Conservation (phyloP, 352 stramenopile genomes). For the Globisporangium okanoganense region DNA sequence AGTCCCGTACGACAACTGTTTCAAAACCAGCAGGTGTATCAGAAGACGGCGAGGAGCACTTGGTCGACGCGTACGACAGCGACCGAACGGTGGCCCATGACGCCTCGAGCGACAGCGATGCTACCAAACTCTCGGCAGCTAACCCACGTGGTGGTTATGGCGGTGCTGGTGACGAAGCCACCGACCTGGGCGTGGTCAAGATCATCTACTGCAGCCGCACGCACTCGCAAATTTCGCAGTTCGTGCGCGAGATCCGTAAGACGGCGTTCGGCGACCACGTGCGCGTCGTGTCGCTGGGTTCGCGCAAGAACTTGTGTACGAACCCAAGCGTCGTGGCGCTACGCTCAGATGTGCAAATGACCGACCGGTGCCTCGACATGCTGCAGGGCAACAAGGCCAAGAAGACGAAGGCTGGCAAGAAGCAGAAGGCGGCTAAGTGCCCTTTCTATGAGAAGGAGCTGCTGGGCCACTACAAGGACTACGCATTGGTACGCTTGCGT, state of each 20-base stretch:
- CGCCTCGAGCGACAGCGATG: constrained; percentile 33
- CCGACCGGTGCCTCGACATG: constrained; percentile 85
- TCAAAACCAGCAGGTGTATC: neutral
- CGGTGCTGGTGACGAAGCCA: constrained; percentile 15
- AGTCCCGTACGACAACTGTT: no score
- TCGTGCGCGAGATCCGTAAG: constrained; percentile 85
- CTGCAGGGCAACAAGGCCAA: constrained; percentile 64
- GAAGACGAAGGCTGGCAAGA: constrained; percentile 20
- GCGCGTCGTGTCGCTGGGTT: constrained; percentile 78
- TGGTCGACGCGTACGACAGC: constrained; percentile 81
- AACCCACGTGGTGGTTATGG: neutral
- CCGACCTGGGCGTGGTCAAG: constrained; percentile 54
- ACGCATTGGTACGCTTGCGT: constrained; percentile 53
- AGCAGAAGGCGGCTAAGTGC: constrained; percentile 64
- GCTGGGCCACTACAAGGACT: constrained; percentile 67
- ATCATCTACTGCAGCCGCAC: constrained; percentile 91
- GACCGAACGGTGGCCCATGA: constrained; percentile 22
- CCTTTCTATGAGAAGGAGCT: constrained; percentile 81
- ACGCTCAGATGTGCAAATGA: constrained; percentile 74
- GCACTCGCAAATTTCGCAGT: constrained; percentile 88
- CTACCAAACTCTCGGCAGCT: neutral
- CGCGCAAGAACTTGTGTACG: constrained; percentile 82
- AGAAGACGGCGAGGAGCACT: constrained; percentile 43
- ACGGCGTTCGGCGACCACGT: constrained; percentile 64
- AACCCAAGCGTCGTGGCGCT: constrained; percentile 69